These are phyloP conservation scores for Echinochloa phyllopogon DNA, from an alignment of 176 grass and related monocot species.

Conservation along the genomic window DNA sequence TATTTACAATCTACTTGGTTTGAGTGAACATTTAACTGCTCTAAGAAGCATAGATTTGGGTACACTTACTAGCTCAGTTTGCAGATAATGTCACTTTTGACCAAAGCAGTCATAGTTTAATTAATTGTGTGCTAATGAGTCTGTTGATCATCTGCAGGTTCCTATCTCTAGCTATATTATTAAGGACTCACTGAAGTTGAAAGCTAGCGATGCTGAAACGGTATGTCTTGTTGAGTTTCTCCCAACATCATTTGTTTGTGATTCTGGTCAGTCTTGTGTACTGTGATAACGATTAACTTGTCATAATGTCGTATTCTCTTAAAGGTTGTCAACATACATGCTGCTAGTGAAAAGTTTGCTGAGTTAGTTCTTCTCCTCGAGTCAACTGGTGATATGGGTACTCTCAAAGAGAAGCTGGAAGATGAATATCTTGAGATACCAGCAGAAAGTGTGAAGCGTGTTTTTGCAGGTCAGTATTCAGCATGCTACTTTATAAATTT, in stretches of 20 bases:
- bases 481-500: slow-evolving; percentile 12
- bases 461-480: slow-evolving; percentile 74
- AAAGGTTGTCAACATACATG: slow-evolving; percentile 77
- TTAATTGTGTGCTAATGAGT: slow-evolving; percentile 12
- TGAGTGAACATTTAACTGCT: slow-evolving; percentile 3
- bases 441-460: slow-evolving; percentile 57
- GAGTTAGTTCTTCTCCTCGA: slow-evolving; percentile 61
- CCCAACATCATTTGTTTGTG: slow-evolving; percentile 7
- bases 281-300: slow-evolving; percentile 6
- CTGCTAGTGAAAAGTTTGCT: slow-evolving; percentile 70
- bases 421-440: slow-evolving; percentile 89
- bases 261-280: not conserved
- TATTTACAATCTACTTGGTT: slow-evolving; percentile 18
- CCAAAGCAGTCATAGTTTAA: slow-evolving; percentile 5
- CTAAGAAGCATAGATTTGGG: not conserved
- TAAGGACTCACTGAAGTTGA: slow-evolving; percentile 86
- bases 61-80: not conserved
- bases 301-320: not conserved
- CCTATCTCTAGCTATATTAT: slow-evolving; percentile 79
- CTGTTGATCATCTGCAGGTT: slow-evolving; percentile 58
- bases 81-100: slow-evolving; percentile 8
- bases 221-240: slow-evolving; percentile 52
- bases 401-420: slow-evolving; percentile 67
- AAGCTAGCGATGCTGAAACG: slow-evolving; percentile 79
- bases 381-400: slow-evolving; percentile 55